A percentile compares a stretch with the other conserved stretches of the same genome.
Conservation (phyloP, 2,329 filamentous ascomycete species). For the Scedosporium minutisporum region DNA sequence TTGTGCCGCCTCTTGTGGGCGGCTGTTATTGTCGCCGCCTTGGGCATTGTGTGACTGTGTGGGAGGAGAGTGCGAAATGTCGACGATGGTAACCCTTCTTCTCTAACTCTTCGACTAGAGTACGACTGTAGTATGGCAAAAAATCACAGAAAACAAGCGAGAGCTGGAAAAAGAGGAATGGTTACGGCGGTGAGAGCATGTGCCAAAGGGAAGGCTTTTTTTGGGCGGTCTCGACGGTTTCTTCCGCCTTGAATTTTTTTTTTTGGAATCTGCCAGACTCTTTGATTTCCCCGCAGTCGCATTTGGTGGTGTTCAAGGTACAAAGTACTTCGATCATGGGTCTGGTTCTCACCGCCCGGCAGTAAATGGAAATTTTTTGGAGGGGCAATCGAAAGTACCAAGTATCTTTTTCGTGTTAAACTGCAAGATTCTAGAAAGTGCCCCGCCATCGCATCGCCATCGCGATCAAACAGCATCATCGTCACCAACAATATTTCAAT, state of each 20-base stretch:
- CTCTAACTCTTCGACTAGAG: not conserved
- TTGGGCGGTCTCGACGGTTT: not conserved
- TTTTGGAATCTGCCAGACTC: not conserved
- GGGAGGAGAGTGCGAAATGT: not conserved
- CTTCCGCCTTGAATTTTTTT: not conserved
- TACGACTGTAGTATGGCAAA: not conserved
- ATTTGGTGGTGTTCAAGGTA: not conserved
- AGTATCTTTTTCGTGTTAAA: not conserved
- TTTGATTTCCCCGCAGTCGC: not conserved
- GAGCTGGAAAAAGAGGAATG: not conserved
- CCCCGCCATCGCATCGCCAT: constrained; percentile 12
- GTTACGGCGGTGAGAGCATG: not conserved
- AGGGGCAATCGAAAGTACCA: not conserved
- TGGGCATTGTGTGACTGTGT: constrained; percentile 55
- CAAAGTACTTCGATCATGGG: not conserved
- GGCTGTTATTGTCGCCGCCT: constrained; percentile 52
- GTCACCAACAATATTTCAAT: constrained; percentile 7
- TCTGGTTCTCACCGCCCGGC: not conserved
- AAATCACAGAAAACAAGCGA: not conserved
- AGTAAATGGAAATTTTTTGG: constrained; percentile 5
- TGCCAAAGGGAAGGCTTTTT: not conserved
- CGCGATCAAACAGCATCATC: constrained; percentile 7
- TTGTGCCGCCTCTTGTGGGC: constrained; percentile 65
- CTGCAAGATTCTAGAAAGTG: constrained; percentile 5
- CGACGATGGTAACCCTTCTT: not conserved